A percentile compares a stretch with the other conserved stretches of the same genome.
Evolutionary conservation across 2,329 filamentous ascomycete species (phyloP).

Genomic region (Aureobasidium lini): DNA sequence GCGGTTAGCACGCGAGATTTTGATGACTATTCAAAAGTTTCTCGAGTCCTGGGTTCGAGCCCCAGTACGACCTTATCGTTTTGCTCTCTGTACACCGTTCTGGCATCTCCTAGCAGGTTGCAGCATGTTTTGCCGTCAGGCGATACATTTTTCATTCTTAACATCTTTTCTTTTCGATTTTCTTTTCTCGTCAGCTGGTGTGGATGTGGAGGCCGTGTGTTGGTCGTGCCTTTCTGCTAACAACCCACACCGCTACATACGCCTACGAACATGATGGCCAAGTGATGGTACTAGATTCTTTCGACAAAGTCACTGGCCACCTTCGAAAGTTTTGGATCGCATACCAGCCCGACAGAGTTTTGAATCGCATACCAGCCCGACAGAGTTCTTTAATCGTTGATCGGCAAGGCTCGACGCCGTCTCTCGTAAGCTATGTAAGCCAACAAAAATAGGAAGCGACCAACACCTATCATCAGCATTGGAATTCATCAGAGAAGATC

Average conservation of each 20-base stretch:
- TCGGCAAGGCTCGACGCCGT: neutral
- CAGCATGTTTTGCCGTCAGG: neutral
- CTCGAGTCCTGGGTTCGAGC: slow-evolving; percentile 11
- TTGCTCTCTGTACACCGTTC: neutral
- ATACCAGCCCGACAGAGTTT: neutral
- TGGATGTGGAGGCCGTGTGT: too few relatives aligned
- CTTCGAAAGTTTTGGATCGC: neutral
- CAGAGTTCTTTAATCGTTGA: neutral
- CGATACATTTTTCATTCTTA: too few relatives aligned
- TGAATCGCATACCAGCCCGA: neutral
- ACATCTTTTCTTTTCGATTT: too few relatives aligned
- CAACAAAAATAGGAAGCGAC: neutral
- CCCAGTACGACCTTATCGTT: neutral
- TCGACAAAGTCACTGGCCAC: too few relatives aligned
- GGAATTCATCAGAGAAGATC: too few relatives aligned
- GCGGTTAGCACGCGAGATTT: slow-evolving; percentile 13
- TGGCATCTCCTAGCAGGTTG: too few relatives aligned
- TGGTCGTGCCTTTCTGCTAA: too few relatives aligned
- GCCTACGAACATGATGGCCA: too few relatives aligned
- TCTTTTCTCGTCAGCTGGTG: neutral
- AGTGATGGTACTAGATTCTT: too few relatives aligned
- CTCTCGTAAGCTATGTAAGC: neutral
- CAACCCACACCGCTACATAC: too few relatives aligned
- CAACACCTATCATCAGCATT: neutral
- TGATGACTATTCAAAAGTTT: neutral